A percentile compares a stretch with the other conserved stretches of the same genome.
phyloP scores from a whole-genome alignment of 2,329 filamentous ascomycete genomes.

The Colletotrichum sidae region DNA sequence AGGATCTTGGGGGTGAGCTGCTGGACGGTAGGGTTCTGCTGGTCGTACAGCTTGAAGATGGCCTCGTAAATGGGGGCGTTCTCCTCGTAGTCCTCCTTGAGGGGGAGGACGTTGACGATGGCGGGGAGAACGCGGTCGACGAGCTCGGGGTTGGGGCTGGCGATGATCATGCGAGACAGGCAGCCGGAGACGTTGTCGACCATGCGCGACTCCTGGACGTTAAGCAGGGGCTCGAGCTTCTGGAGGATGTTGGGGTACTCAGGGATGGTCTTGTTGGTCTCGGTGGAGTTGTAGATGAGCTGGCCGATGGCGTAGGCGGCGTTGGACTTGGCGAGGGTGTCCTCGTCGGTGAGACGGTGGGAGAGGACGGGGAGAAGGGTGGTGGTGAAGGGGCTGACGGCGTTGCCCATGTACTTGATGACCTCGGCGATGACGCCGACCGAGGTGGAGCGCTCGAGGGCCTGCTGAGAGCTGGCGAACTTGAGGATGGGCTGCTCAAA shows the following conservation, averaged over 20 bases:
- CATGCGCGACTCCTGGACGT: conserved; percentile 81
- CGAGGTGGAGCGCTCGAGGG: conserved; percentile 88
- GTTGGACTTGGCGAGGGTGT: conserved; percentile 93
- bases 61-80: conserved; percentile 94
- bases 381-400: conserved; percentile 84
- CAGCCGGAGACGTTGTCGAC: conserved; percentile 95
- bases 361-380: conserved; percentile 83
- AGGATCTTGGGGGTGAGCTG: conserved; percentile 77
- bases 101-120: conserved; percentile 81
- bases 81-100: conserved; percentile 96
- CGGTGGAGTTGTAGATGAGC: conserved; percentile 83
- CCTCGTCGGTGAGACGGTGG: conserved; percentile 89
- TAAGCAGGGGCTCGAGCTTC: conserved; percentile 88
- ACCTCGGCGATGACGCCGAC: conserved; percentile 94
- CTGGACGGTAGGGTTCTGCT: conserved; percentile 76
- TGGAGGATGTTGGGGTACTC: conserved; percentile 82
- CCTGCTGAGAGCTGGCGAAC: conserved; percentile 86
- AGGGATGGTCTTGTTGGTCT: conserved; percentile 76
- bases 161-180: conserved; percentile 90
- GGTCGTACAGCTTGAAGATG: conserved; percentile 86
- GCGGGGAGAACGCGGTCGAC: conserved; percentile 84
- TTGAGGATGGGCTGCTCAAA: conserved; percentile 93
- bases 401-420: conserved; percentile 83
- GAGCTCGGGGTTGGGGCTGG: conserved; percentile 85
- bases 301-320: conserved; percentile 92